phyloP scores from a whole-genome alignment of 371 early-diverging fungal genomes.

The Chytridium lagenaria region DNA sequence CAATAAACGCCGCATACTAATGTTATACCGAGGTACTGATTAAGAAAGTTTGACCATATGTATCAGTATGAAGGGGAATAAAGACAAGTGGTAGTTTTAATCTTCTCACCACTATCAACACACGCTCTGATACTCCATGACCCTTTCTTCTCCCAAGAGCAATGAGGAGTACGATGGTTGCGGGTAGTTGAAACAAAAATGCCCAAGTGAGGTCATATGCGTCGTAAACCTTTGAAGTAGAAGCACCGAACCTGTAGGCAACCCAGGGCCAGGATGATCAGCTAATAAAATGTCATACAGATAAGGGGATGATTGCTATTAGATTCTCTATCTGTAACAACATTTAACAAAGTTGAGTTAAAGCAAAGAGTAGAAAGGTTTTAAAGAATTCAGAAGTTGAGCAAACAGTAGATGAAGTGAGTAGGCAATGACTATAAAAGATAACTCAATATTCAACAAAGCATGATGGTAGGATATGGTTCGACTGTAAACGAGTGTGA shows the following conservation, averaged over 20 bases:
- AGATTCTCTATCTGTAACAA: too few relatives aligned
- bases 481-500: too few relatives aligned
- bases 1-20: conserved; percentile 1
- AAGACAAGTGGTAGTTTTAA: not conserved
- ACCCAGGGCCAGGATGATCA: conserved; percentile 3
- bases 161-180: not conserved
- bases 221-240: conserved; percentile 7
- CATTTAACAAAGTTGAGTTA: too few relatives aligned
- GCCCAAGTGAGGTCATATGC: conserved; percentile 9
- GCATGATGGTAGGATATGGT: too few relatives aligned
- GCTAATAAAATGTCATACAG: not conserved
- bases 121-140: conserved; percentile 4
- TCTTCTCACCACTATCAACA: not conserved
- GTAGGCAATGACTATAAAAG: too few relatives aligned
- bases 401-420: too few relatives aligned
- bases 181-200: conserved; percentile 8
- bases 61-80: not conserved
- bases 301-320: too few relatives aligned
- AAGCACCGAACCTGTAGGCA: not conserved
- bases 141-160: not conserved
- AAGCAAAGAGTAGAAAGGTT: too few relatives aligned
- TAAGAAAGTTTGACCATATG: not conserved
- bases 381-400: too few relatives aligned
- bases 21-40: conserved; percentile 7
- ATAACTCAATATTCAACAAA: too few relatives aligned